These are phyloP conservation scores for Isochrysis galbana DNA, from an alignment of 78 protist species.

Conservation along the genomic window DNA sequence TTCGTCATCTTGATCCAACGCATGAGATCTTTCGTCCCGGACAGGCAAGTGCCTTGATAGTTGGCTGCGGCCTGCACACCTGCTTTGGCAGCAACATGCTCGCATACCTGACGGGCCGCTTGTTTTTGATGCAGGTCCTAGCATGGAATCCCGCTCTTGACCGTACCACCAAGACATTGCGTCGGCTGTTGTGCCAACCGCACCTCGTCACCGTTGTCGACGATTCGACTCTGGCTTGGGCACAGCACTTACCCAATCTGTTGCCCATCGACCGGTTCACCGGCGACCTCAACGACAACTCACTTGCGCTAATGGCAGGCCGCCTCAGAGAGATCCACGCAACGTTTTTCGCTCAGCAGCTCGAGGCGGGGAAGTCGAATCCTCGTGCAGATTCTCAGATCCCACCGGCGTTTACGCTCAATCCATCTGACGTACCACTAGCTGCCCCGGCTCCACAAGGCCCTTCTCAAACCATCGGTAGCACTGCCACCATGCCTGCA, in stretches of 20 bases:
- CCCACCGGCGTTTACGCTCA: too few relatives aligned
- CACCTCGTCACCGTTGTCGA: not conserved
- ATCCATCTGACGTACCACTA: too few relatives aligned
- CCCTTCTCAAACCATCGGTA: too few relatives aligned
- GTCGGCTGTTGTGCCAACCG: not conserved
- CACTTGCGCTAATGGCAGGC: not conserved
- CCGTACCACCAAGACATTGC: conserved; percentile 14
- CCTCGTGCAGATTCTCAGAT: too few relatives aligned
- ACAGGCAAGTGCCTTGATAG: not conserved
- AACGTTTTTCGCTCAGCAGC: not conserved
- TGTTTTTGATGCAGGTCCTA: not conserved
- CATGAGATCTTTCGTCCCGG: not conserved
- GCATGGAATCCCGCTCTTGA: conserved; percentile 7
- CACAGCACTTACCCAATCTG: not conserved
- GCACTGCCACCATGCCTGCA: too few relatives aligned
- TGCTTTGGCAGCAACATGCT: not conserved
- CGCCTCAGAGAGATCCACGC: not conserved
- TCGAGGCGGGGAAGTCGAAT: too few relatives aligned
- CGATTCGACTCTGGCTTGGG: not conserved
- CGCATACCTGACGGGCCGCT: too few relatives aligned
- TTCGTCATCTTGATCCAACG: not conserved
- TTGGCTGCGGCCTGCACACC: not conserved
- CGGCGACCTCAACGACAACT: not conserved
- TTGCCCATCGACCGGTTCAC: not conserved
- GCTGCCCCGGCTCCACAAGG: too few relatives aligned